A percentile compares a stretch with the other conserved stretches of the same genome.
phyloP scores from a whole-genome alignment of 129 eudicot genomes.

The Heracleum sosnowskyi region DNA sequence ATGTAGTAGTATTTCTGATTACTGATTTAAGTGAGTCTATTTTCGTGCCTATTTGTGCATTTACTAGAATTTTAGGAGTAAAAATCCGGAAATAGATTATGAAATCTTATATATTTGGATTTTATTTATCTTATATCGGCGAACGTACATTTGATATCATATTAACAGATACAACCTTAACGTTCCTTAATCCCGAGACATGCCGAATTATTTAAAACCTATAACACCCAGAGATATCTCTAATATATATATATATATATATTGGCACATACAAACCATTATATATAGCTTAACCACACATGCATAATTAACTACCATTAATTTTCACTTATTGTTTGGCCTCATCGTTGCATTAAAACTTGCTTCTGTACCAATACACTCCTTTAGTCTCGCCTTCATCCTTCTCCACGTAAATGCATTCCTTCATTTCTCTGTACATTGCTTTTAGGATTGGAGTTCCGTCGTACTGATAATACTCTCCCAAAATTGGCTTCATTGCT shows the following conservation, averaged over 20 bases:
- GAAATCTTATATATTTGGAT: neutral
- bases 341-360: neutral
- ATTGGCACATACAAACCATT: neutral
- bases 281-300: neutral
- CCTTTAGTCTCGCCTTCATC: slow-evolving; percentile 2
- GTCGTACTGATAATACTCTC: slow-evolving; percentile 1
- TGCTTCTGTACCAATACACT: neutral
- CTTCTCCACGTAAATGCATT: slow-evolving; percentile 10
- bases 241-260: no score
- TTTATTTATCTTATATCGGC: neutral
- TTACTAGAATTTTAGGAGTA: no score
- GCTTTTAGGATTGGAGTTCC: slow-evolving; percentile 5
- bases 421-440: slow-evolving; percentile 9
- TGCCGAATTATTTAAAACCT: neutral
- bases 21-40: no score
- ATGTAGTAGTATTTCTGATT: no score
- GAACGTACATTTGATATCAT: neutral
- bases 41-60: no score
- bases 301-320: neutral
- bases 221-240: neutral
- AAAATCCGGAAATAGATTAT: no score
- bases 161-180: neutral
- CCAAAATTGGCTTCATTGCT: neutral
- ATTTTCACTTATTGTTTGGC: neutral
- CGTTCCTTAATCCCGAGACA: neutral